Conservation (phyloP, 2,329 filamentous ascomycete species). For the Talaromyces sp. region DNA sequence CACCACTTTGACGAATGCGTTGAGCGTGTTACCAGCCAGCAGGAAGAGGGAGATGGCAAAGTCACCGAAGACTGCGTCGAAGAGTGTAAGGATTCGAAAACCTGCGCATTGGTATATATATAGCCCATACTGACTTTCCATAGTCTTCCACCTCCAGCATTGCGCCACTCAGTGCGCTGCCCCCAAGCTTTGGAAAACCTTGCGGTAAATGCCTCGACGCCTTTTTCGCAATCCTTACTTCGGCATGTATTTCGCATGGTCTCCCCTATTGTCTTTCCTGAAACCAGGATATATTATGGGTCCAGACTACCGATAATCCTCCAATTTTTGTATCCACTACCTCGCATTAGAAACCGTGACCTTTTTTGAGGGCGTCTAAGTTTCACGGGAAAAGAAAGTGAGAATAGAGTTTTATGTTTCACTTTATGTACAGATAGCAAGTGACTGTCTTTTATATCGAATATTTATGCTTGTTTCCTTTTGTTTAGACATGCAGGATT, state of each 20-base stretch:
- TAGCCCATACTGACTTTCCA: not conserved
- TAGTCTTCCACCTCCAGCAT: slow-evolving; percentile 98
- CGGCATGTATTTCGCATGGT: not conserved
- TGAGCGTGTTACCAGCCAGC: slow-evolving; percentile 73
- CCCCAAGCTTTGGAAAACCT: slow-evolving; percentile 87
- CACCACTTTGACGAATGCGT: slow-evolving; percentile 99
- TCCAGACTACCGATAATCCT: not conserved
- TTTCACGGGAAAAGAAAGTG: slow-evolving; percentile 7
- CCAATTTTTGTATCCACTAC: not conserved
- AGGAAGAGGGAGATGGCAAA: slow-evolving; percentile 66
- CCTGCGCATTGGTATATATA: not conserved
- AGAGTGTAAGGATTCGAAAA: slow-evolving; percentile 71
- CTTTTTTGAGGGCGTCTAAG: slow-evolving; percentile 2
- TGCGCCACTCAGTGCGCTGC: slow-evolving; percentile 91
- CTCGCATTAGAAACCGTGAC: slow-evolving; percentile 7
- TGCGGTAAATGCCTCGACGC: slow-evolving; percentile 62
- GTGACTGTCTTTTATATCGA: slow-evolving; percentile 18
- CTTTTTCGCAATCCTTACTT: not conserved
- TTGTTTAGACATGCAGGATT: slow-evolving; percentile 19
- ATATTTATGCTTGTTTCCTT: slow-evolving; percentile 29
- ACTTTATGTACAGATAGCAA: slow-evolving; percentile 40
- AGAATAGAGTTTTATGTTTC: slow-evolving; percentile 14
- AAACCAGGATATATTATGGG: not conserved
- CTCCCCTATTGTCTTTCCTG: not conserved
- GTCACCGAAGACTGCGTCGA: slow-evolving; percentile 95